These are phyloP conservation scores for Mediolabrus comicus DNA, from an alignment of 108 stramenopile species.

Conservation along the genomic window DNA sequence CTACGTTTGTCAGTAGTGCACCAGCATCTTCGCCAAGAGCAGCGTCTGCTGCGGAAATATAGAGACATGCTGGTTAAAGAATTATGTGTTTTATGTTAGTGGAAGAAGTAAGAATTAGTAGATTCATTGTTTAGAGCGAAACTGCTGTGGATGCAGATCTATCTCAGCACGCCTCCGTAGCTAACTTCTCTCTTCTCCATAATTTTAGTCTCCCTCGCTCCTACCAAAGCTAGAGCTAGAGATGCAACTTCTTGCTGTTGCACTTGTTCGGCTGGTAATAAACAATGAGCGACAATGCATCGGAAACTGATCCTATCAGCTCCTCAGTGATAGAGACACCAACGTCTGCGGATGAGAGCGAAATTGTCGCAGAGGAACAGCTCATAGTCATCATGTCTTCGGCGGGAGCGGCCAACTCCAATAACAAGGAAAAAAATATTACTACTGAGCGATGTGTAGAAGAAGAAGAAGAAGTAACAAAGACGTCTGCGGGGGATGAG, in stretches of 20 bases:
- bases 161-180: too few relatives aligned
- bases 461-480: neutral
- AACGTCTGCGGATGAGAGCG: neutral
- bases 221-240: too few relatives aligned
- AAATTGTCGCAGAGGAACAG: neutral
- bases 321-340: neutral
- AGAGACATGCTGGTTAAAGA: too few relatives aligned
- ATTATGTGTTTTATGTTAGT: neutral
- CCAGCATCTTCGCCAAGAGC: slow-evolving; percentile 33
- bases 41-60: slow-evolving; percentile 26
- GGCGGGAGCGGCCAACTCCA: too few relatives aligned
- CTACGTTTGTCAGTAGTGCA: slow-evolving; percentile 29
- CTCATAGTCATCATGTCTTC: too few relatives aligned
- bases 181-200: too few relatives aligned
- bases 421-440: too few relatives aligned
- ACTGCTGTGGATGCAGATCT: too few relatives aligned
- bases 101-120: neutral
- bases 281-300: neutral
- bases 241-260: too few relatives aligned
- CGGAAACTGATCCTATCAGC: neutral
- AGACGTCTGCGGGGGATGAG: neutral
- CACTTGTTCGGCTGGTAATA: too few relatives aligned
- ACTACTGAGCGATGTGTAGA: neutral
- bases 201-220: too few relatives aligned
- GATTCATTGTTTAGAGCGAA: too few relatives aligned